Base-by-base conservation (phyloP, 1,139 yeast species). In the Geotrichum fermentans region DNA sequence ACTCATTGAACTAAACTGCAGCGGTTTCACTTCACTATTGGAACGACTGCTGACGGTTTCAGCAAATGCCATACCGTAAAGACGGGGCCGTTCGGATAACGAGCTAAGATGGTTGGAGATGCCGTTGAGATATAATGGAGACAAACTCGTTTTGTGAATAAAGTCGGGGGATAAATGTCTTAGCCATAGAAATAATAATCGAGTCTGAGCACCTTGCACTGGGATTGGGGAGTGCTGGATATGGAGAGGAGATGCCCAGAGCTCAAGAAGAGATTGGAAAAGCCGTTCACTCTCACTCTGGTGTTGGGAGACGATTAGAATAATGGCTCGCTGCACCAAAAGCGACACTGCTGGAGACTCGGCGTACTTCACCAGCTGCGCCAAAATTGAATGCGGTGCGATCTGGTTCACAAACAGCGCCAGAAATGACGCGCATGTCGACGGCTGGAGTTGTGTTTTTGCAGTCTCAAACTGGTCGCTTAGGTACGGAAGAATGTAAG, bases 71-170 rank as follows among this genome's bases (percentile, higher is more conserved):
- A 75, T 70, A 0, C 77, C 82, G 44, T 76, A 63, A 1, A 66
- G 54, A 45, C 78, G 70, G 2, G 74, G 71, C 30, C 63, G 60
- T 32, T 67, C 64, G 0, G 79, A 73, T 44, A 66, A 64, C 0
- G 81, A 72, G 43, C 64, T 66, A n/a, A 78, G 66, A 26, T 78
- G 62, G 48, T 67, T 70, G 1, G 80, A 71, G 14, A 78, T 64
- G 0, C 75, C 73, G 20, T 68, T 63, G 14, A 77, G 59, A 52
- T 74, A 78, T 0, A 51, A 55, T 2, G 64, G 51, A 24, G 68
- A 62, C 11, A 57, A 58, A 40, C 70, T 55, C 18, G 74, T 51
- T 1, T 37, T 51, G 8, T 55, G 50, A 0, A 66, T 43, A 39
- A 59, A 60, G 0, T 57, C 36, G 10, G 59, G 55, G 6, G 59